Evolutionary conservation across 768 basidiomycete species (phyloP), one percentile per base, ranked within the genome.

Genomic region (Agaricus subrufescens): DNA sequence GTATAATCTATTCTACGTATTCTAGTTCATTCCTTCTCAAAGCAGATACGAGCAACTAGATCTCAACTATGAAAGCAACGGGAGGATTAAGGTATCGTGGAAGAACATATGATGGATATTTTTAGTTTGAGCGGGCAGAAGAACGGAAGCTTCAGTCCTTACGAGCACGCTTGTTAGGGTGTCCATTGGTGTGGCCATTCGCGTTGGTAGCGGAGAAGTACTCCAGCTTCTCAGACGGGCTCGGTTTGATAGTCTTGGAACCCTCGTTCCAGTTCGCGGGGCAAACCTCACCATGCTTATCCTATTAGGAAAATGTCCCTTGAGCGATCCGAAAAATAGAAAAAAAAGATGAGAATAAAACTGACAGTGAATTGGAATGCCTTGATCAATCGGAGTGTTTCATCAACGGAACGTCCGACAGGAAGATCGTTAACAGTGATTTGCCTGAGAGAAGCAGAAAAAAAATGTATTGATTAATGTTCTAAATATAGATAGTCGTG

Each of bases 341-440:
- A 11, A 3, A 53, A n/a, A 14, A 15, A 34, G 7, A 29, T 0
- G 23, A 23, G n/a, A 12, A 27, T 25, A 44, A 11, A 27, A 75
- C 84, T 42, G 66, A 91, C 89, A 11, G 84, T 84, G 71, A 89
- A 93, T 66, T 95, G 93, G 87, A 96, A 94, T 23, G 94, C 94
- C 71, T 95, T 86, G 73, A 97, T 75, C 48, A 97, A 84, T 57
- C 94, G 88, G 52, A 94, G 62, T 1, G 94, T 94, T 75, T 97
- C 94, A 38, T 94, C 93, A 52, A 96, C 94, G 2, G 91, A 94
- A 52, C 94, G 89, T n/a, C 94, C 94, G 48, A 96, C 93, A 12
- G 94, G 91, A 40, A 95, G 81, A 70, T 97, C 94, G 67, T 96
- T 96, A 59, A 96, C 77, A 53, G 91, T 92, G 62, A 90, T 87